Base-by-base conservation (phyloP, 1,139 yeast species). In the Yamadazyma atmosphaerica region DNA sequence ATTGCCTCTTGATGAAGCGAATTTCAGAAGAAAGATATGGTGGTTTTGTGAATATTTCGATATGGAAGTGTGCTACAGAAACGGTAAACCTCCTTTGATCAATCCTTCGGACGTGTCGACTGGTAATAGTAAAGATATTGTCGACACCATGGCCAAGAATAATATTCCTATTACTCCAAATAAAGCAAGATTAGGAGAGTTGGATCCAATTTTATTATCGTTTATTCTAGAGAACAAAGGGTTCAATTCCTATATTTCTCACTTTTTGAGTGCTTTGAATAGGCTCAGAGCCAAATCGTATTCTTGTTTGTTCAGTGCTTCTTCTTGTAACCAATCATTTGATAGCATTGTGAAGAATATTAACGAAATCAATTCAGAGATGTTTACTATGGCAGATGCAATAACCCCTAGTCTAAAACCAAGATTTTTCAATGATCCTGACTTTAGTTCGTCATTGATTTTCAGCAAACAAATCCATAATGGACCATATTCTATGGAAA, bases 31-130 rank as follows among this genome's bases (percentile, higher is more conserved):
- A 28, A 55, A 58, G 9, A 41, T 81, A 2, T 84, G 85, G 81
- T 77, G 83, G 79, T 44, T 62, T 26, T 72, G 83, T 41, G 80
- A 77, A 45, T 57, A 62, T 33, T 54, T 69, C 32, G 90, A 84
- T 51, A 72, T 74, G 46, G 81, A 77, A 29, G 50, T 70, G 18
- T 74, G 84, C 38, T 61, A 78, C 49, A 72, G 79, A 43, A 55
- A 69, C 26, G 89, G 89, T 4, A 74, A 77, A 41, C 81, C 87
- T 1, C 84, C 87, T 0, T 50, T 73, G 17, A 68, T 83, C 15
- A 67, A 72, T 47, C 74, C 67, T 27, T 47, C 52, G n/a, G 86
- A 81, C 57, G 74, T 69, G 17, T 61, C 76, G 2, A 63, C 66
- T 2, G 36, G 42, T 10, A 35, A 38, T n/a, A 34, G 37, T 13